phyloP scores from a whole-genome alignment of 345 rosid species.

The Theobroma cacao region DNA sequence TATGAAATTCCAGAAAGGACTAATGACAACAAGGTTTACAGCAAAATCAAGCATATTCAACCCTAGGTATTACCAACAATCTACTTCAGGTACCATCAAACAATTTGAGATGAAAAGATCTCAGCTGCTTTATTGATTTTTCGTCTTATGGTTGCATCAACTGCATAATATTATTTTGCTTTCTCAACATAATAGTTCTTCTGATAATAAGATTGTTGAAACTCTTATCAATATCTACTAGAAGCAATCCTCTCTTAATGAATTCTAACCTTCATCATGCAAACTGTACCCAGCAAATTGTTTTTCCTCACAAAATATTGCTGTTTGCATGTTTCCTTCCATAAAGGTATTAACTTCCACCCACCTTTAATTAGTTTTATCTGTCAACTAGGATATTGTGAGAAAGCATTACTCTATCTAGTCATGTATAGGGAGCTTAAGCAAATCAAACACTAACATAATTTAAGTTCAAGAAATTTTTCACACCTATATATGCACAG shows the following conservation, averaged over 20 bases:
- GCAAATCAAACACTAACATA: background rate
- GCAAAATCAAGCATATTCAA: background rate
- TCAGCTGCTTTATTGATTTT: background rate
- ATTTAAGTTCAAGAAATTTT: background rate
- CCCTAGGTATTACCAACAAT: background rate
- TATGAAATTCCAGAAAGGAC: background rate
- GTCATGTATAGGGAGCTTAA: background rate
- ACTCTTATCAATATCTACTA: background rate
- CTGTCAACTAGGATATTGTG: background rate
- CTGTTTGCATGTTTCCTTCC: background rate
- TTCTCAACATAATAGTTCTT: constrained; percentile 3
- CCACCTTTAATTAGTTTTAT: background rate
- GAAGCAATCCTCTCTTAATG: background rate
- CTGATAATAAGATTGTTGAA: background rate
- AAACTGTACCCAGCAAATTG: background rate
- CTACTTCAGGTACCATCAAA: background rate
- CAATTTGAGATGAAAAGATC: background rate
- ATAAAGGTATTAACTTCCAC: background rate
- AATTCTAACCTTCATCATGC: background rate
- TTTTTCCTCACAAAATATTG: background rate
- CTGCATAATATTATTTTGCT: background rate
- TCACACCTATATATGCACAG: background rate
- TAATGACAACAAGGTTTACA: background rate
- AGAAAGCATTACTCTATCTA: too few species aligned
- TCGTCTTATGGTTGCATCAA: background rate